These are phyloP conservation scores for Neopestalotiopsis rosae DNA, from an alignment of 2,329 filamentous ascomycete genomes.

Conservation along the genomic window DNA sequence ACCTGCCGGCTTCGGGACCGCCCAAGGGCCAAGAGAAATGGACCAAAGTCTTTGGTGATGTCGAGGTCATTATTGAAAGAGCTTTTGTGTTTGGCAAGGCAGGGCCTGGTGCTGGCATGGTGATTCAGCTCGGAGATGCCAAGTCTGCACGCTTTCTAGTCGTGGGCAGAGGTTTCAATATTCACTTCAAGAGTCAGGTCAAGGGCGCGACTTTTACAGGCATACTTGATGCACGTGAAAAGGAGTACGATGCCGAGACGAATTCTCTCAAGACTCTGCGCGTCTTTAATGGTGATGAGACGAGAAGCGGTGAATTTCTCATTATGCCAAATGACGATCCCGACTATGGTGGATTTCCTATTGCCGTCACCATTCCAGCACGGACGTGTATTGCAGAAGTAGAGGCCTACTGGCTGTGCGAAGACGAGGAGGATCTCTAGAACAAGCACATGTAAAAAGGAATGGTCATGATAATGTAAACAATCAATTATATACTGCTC, in stretches of 20 bases:
- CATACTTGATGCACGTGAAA: constrained; percentile 42
- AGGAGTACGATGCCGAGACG: constrained; percentile 18
- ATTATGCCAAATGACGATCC: constrained; percentile 63
- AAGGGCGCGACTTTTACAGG: constrained; percentile 42
- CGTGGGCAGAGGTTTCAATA: constrained; percentile 45
- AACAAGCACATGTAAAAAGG: background rate
- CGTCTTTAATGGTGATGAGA: constrained; percentile 38
- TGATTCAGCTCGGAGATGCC: constrained; percentile 41
- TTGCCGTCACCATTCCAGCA: constrained; percentile 58
- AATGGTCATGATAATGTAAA: background rate
- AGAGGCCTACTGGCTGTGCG: constrained; percentile 38
- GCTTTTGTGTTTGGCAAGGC: constrained; percentile 47
- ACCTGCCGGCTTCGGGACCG: constrained; percentile 24
- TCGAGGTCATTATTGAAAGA: constrained; percentile 37
- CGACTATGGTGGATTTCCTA: constrained; percentile 62
- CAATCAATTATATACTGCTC: constrained; percentile 9
- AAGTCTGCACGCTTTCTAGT: constrained; percentile 38
- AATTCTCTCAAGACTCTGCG: constrained; percentile 24
- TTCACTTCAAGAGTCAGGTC: constrained; percentile 36
- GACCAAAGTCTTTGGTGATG: constrained; percentile 27
- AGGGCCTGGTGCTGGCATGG: constrained; percentile 42
- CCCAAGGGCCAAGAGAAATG: constrained; percentile 32
- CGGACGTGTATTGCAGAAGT: constrained; percentile 52
- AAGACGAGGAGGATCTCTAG: constrained; percentile 8
- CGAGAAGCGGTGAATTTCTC: constrained; percentile 46